Evolutionary conservation across 768 basidiomycete species (phyloP), one percentile per base, ranked within the genome.

Genomic region (Chiua virens): DNA sequence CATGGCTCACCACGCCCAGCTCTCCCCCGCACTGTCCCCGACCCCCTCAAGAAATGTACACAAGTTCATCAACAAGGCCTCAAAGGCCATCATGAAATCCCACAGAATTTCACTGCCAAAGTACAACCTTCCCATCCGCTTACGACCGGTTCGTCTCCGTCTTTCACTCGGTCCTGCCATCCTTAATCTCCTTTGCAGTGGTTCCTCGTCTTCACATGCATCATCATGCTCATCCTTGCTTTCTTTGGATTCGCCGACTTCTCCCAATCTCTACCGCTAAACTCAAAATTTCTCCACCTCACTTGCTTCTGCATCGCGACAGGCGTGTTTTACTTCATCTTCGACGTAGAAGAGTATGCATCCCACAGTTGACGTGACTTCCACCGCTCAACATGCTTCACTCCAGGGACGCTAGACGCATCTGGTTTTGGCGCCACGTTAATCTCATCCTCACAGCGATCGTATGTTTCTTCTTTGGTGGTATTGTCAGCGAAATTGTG

Each of bases 341-440:
- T 90, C 30, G 91, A 93, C 60, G 84, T 91, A 9, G 91, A 93
- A 52, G 91, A 93, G 90, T 93, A 59, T 66, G 87, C 72, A 25
- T 37, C 42, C 14, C 4, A 9, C 25, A 21, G 30, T 22, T 34
- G 13, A 13, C 27, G 27, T 8, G 13, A 23, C 18, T 34, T 8
- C 8, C 21, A 9, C 13, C 41, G 30, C 52, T 52, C 28, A 42
- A 32, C 20, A 8, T 23, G 28, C 47, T n/a, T 10, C 30, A 37
- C 7, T 42, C 15, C 46, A 93, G 91, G 65, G 85, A 85, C 47
- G 83, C 85, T 8, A 74, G 90, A 52, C 77, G 90, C 55, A 79
- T 92, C 68, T 93, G 92, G 90, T 86, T 90, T 58, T 93, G 91
- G 91, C 79, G 90, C 25, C 78, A 86, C 64, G 78, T 82, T 23